Evolutionary conservation across 176 grass and related monocot genomes (phyloP).

Genomic region (Bonia amplexicaulis): DNA sequence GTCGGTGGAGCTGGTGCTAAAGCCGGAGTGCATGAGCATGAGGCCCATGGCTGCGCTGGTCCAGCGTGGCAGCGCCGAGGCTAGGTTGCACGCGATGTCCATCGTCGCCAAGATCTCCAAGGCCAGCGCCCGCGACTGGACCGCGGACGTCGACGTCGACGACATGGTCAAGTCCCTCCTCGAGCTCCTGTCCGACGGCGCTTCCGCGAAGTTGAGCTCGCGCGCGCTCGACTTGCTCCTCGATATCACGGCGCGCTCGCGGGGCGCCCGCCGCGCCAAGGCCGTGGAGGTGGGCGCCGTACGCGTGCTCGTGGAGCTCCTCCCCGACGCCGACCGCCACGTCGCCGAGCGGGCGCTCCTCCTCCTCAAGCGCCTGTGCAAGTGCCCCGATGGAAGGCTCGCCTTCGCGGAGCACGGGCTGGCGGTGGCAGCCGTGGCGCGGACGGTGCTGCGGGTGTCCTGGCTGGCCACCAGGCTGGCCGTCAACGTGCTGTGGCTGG

Average conservation of each 20-base stretch:
- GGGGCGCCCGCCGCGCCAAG: slow-evolving; percentile 16
- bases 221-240: slow-evolving; percentile 56
- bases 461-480: slow-evolving; percentile 49
- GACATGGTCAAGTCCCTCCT: slow-evolving; percentile 60
- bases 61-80: slow-evolving; percentile 66
- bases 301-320: slow-evolving; percentile 58
- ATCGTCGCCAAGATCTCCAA: slow-evolving; percentile 52
- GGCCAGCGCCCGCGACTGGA: slow-evolving; percentile 44
- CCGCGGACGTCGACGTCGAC: not conserved
- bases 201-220: slow-evolving; percentile 62
- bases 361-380: slow-evolving; percentile 68
- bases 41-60: slow-evolving; percentile 47
- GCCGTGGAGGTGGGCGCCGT: slow-evolving; percentile 58
- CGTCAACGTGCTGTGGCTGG: slow-evolving; percentile 66
- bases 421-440: slow-evolving; percentile 42
- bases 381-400: slow-evolving; percentile 58
- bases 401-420: slow-evolving; percentile 64
- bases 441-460: slow-evolving; percentile 53
- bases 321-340: slow-evolving; percentile 47
- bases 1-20: slow-evolving; percentile 42
- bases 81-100: slow-evolving; percentile 53
- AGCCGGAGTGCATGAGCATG: slow-evolving; percentile 56
- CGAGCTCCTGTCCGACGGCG: slow-evolving; percentile 76
- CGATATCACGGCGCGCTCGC: slow-evolving; percentile 37
- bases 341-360: slow-evolving; percentile 56